Evolutionary conservation across 2,329 filamentous ascomycete genomes (phyloP), one percentile per base, ranked within the genome.

Genomic region (Zasmidium citrigriseum): DNA sequence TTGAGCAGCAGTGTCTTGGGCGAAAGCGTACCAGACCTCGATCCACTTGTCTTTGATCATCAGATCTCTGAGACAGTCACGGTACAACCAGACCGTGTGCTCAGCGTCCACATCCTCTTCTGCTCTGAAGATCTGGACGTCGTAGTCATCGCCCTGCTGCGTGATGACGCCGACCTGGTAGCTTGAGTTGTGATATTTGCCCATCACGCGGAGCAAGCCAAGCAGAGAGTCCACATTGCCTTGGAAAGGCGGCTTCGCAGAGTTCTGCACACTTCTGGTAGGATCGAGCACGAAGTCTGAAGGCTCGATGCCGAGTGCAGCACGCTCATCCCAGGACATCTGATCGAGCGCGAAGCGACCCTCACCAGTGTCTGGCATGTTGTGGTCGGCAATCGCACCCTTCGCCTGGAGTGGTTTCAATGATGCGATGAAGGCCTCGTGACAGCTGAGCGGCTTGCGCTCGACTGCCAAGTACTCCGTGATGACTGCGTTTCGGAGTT

Each of bases 101-200:
- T 18, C 38, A 25, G 44, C 14, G 12, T 38, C 44, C 16, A 25
- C 24, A 12, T 29, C 24, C 4, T 7, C 14, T 23, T 49, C n/a
- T 18, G 46, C 27, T 3, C 10, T 4, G 22, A 52, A 47, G 11
- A 57, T 18, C 12, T 54, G 44, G 10, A 34, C 49, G 24, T 7
- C 48, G 45, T 18, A 24, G 16, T 27, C 25, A 14, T 52, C 49
- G 10, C 9, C 12, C 11, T 11, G 20, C 16, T 45, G 21, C 11
- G 50, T 48, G 45, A 54, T 23, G 22, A 53, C n/a, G 12, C 55
- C 49, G 22, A 58, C 23, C 14, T 53, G 23, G 11, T 49, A 49
- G 20, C 46, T 29, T 2, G 22, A 16, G 20, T 41, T 21, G 27
- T 49, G 50, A 29, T 49, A 49, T 25, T 44, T 52, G 14, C n/a